Conservation (phyloP, 805 yeast genomes). For the Spathaspora sp. region DNA sequence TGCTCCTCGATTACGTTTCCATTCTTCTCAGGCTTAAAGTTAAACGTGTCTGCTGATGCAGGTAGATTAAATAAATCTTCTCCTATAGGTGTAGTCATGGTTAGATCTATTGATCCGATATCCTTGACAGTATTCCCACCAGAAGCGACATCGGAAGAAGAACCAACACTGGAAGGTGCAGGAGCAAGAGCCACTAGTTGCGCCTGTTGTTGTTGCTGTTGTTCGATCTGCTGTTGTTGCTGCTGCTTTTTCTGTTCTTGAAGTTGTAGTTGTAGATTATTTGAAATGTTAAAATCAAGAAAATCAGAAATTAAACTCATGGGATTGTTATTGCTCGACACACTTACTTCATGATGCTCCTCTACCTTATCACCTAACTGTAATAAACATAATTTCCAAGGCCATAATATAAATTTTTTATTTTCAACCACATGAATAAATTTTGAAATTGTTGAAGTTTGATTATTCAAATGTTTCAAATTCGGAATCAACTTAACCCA, state of each 20-base stretch:
- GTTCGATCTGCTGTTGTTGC: slow-evolving; percentile 7
- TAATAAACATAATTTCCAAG: slow-evolving; percentile 58
- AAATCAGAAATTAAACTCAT: slow-evolving; percentile 32
- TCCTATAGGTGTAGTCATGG: slow-evolving; percentile 11
- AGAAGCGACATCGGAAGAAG: slow-evolving; percentile 19
- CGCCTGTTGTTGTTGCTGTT: slow-evolving; percentile 3
- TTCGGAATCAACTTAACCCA: slow-evolving; percentile 75
- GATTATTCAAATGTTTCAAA: slow-evolving; percentile 62
- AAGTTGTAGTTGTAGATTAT: slow-evolving; percentile 11
- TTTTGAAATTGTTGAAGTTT: slow-evolving; percentile 58
- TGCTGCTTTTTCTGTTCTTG: slow-evolving; percentile 5
- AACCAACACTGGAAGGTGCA: slow-evolving; percentile 16
- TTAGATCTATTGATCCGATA: slow-evolving; percentile 11
- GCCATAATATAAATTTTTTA: slow-evolving; percentile 66
- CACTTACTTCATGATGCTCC: slow-evolving; percentile 16
- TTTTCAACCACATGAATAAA: slow-evolving; percentile 53
- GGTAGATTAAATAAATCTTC: slow-evolving; percentile 12
- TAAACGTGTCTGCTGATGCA: slow-evolving; percentile 10
- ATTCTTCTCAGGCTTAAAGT: slow-evolving; percentile 6
- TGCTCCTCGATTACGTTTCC: slow-evolving; percentile 4
- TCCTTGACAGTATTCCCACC: slow-evolving; percentile 13
- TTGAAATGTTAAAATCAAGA: slow-evolving; percentile 28
- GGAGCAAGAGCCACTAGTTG: slow-evolving; percentile 9
- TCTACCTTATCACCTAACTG: slow-evolving; percentile 54
- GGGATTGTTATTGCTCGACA: slow-evolving; percentile 19